Conservation (phyloP, 1,284 basidiomycete genomes). For the Gomphus sp. region DNA sequence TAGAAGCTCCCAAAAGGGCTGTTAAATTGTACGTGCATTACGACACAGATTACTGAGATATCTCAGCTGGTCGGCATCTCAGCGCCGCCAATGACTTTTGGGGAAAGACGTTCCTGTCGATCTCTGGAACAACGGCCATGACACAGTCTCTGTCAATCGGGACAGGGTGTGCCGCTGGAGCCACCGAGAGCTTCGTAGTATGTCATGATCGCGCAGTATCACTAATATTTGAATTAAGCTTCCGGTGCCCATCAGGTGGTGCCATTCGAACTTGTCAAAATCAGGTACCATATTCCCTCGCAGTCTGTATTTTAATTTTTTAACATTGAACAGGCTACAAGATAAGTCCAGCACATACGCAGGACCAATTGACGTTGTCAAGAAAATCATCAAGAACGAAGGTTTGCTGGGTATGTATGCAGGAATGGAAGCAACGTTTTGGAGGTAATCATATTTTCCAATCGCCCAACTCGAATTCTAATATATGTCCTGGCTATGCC, state of each 20-base stretch:
- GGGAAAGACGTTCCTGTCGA: slow-evolving; percentile 65
- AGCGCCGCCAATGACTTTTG: slow-evolving; percentile 90
- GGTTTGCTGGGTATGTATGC: slow-evolving; percentile 82
- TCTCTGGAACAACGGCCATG: slow-evolving; percentile 75
- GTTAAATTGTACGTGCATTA: slow-evolving; percentile 76
- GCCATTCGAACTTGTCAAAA: slow-evolving; percentile 96
- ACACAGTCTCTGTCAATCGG: slow-evolving; percentile 78
- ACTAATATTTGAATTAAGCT: neutral
- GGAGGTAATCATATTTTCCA: slow-evolving; percentile 48
- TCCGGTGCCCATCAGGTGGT: slow-evolving; percentile 43
- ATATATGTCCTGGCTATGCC: neutral
- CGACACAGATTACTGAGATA: neutral
- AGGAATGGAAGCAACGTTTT: slow-evolving; percentile 94
- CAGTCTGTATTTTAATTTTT: neutral
- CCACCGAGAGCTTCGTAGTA: slow-evolving; percentile 85
- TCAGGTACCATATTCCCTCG: slow-evolving; percentile 39
- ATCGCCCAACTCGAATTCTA: neutral
- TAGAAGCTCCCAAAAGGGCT: slow-evolving; percentile 97
- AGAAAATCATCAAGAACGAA: slow-evolving; percentile 65
- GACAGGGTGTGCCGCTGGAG: slow-evolving; percentile 91
- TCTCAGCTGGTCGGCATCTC: neutral
- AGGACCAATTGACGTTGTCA: slow-evolving; percentile 88
- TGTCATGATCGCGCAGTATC: neutral
- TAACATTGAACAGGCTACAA: slow-evolving; percentile 53
- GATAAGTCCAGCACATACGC: slow-evolving; percentile 84